Evolutionary conservation across 495 filamentous ascomycete species (phyloP), one percentile per base, ranked within the genome.

Genomic region (Penicillium canescens): DNA sequence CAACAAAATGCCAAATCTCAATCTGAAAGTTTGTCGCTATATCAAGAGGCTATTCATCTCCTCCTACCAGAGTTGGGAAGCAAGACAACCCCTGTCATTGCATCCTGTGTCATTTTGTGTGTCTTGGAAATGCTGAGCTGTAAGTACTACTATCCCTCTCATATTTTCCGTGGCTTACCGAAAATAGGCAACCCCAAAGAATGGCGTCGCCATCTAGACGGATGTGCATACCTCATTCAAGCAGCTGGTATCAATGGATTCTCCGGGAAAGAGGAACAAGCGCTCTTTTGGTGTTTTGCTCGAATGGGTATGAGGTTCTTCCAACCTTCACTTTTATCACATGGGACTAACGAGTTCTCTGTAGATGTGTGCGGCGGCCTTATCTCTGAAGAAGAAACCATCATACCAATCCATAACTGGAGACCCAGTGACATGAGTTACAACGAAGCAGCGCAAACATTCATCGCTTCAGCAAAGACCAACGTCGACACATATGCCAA

Each of bases 231-330:
- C 44, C 57, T 76, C 9, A 70, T 76, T 43, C 68, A 74, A 52
- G 64, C 68, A 0, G 68, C 63, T 8, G 69, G 65, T 33, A 68
- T 68, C 14, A 72, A 74, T 39, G 63, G 71, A 2, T 74, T 74
- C 48, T 73, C 73, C 9, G 68, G 69, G 0, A 73, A 73, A 23
- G 61, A 74, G 35, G 66, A 68, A 39, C 72, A 77, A 50, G 75
- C 72, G 0, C 57, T 76, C 2, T 78, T 77, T 45, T 78, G 75
- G 75, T 78, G 75, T 49, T 77, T 73, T 53, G 75, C 74, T 9
- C 43, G 74, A 21, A 78, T 78, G 75, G 74, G 75, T 71, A 61
- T n/a, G 58, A 38, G 14, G 18, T 37, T 45, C 39, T 33, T 35
- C 20, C 12, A 1, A 9, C 2, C 4, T 34, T 24, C 7, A 3